phyloP scores from a whole-genome alignment of 495 filamentous ascomycete genomes.

The Glonium stellatum region DNA sequence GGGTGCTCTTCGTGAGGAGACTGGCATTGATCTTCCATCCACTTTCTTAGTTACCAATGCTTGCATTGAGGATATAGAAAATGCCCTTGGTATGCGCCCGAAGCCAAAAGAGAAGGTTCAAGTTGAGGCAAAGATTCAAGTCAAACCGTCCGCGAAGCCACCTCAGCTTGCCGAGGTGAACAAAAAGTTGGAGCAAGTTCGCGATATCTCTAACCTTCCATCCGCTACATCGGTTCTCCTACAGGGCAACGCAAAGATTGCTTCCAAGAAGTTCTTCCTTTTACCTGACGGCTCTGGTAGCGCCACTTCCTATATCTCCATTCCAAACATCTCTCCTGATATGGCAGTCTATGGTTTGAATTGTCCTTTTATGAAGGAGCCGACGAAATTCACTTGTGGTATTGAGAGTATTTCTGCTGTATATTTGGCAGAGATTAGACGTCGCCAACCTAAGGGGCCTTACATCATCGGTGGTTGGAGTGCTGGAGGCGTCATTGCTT shows the following conservation, averaged over 20 bases:
- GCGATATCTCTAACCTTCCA: constrained; percentile 36
- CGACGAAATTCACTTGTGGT: constrained; percentile 48
- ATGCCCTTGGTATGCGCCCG: constrained; percentile 41
- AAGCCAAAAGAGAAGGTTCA: constrained; percentile 27
- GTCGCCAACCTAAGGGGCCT: constrained; percentile 68
- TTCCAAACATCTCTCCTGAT: constrained; percentile 49
- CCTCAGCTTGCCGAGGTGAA: constrained; percentile 38
- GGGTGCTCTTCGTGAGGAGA: constrained; percentile 39
- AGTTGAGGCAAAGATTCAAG: constrained; percentile 7
- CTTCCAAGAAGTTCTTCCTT: constrained; percentile 61
- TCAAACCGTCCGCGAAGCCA: constrained; percentile 18
- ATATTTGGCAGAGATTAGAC: constrained; percentile 60
- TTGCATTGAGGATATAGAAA: constrained; percentile 41
- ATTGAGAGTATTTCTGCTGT: constrained; percentile 51
- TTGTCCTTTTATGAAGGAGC: constrained; percentile 60
- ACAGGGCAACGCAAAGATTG: constrained; percentile 46
- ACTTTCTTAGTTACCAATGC: constrained; percentile 39
- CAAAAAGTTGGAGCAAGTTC: constrained; percentile 30
- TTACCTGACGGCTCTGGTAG: constrained; percentile 74
- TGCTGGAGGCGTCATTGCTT: constrained; percentile 82
- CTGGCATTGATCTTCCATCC: constrained; percentile 39
- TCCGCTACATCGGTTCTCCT: constrained; percentile 49
- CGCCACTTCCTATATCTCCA: constrained; percentile 55
- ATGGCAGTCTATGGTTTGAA: constrained; percentile 56
- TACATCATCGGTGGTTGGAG: constrained; percentile 71